Evolutionary conservation across 2,329 filamentous ascomycete genomes (phyloP).

Genomic region (Coleophoma cylindrospora): DNA sequence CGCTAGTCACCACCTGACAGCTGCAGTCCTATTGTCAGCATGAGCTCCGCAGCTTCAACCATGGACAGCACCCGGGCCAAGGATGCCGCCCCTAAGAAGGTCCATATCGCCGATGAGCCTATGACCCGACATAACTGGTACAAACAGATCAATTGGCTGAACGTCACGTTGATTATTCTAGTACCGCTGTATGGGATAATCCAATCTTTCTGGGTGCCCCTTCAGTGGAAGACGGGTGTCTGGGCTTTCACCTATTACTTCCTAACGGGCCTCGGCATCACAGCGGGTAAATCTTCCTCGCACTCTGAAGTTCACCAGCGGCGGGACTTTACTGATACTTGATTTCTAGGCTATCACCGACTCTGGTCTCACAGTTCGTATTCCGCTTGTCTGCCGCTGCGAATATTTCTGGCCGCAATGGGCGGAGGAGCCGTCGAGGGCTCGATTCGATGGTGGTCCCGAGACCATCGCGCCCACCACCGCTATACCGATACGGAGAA

Average conservation of each 20-base stretch:
- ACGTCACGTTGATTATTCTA: conserved; percentile 70
- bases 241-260: conserved; percentile 76
- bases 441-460: conserved; percentile 75
- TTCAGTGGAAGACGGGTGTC: conserved; percentile 62
- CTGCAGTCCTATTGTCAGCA: neutral
- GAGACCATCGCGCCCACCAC: conserved; percentile 80
- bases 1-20: neutral
- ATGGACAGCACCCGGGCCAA: conserved; percentile 15
- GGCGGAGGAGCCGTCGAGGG: conserved; percentile 78
- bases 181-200: conserved; percentile 68
- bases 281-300: conserved; percentile 48
- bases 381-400: conserved; percentile 67
- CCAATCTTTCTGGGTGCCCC: conserved; percentile 69
- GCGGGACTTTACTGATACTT: neutral
- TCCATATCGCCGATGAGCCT: conserved; percentile 74
- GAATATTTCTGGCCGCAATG: conserved; percentile 72
- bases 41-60: neutral
- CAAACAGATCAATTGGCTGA: conserved; percentile 88
- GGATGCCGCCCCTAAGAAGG: conserved; percentile 54
- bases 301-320: neutral
- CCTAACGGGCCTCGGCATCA: conserved; percentile 73
- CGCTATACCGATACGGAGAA: conserved; percentile 86
- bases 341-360: conserved; percentile 60
- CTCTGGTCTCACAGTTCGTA: conserved; percentile 81
- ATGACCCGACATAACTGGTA: conserved; percentile 79